Conservation (phyloP, 495 filamentous ascomycete genomes). For the Penicillium bialowiezense region DNA sequence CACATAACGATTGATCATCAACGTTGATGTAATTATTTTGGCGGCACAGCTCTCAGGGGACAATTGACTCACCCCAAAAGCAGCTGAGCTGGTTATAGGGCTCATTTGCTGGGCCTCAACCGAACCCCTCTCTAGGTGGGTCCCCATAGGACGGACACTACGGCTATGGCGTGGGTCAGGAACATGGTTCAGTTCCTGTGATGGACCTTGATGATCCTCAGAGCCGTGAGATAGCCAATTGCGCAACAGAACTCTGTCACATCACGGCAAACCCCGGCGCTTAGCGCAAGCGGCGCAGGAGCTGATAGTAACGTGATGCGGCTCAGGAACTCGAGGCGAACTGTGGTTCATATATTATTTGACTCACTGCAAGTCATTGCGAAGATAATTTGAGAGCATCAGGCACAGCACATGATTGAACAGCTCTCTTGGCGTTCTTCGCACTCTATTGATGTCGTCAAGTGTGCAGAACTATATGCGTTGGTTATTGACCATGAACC, state of each 20-base stretch:
- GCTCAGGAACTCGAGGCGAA: background rate
- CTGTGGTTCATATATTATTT: no score
- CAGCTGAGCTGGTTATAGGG: constrained; percentile 16
- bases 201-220: constrained; percentile 11
- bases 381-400: no score
- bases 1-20: constrained; percentile 18
- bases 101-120: constrained; percentile 26
- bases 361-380: no score
- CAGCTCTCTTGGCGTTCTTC: no score
- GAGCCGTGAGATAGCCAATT: constrained; percentile 9
- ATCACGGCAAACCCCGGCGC: background rate
- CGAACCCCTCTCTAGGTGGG: constrained; percentile 19
- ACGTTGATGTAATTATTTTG: constrained; percentile 12
- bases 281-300: background rate
- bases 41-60: no score
- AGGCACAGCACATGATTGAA: no score
- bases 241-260: constrained; percentile 17
- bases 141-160: constrained; percentile 23
- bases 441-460: no score
- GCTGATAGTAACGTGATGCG: background rate
- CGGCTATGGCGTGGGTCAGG: constrained; percentile 24
- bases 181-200: constrained; percentile 21
- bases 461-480: no score
- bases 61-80: no score
- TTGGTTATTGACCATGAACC: no score